Base-by-base conservation (phyloP, 306 rosid genomes). In the Vigna unguiculata region DNA sequence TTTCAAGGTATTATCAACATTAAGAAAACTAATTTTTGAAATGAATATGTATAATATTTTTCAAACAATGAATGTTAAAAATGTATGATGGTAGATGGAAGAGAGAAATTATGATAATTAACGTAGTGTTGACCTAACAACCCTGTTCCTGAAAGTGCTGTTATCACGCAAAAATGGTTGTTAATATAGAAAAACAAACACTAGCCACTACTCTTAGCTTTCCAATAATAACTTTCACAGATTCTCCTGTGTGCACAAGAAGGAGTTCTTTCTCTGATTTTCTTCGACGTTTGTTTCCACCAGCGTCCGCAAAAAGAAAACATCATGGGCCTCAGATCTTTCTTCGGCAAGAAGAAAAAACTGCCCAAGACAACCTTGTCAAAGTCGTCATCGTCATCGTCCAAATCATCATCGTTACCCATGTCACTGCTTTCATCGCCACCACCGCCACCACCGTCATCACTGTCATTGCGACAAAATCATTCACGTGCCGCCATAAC, bases 321-420 rank as follows among this genome's bases (percentile, higher is more conserved):
- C 36, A 32, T 55, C 58, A 92, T 94, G 98, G 94, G 94, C 52
- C 78, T 91, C 83, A 85, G 78, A 78, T 81, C 86, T 34, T 83
- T 92, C 51, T 94, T 92, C 84, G 74, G 77, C 71, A 73, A 88
- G 22, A 90, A 88, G 80, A 92, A 89, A 91, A 92, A 90, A 63
- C 43, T 80, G 13, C 32, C 6, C 7, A 70, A 61, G n/a, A 3
- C 63, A 0, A 7, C 63, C 1, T 17, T 64, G 0, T 63, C 69
- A 14, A 53, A 68, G 0, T 7, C 66, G 13, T 40, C 45, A 40
- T 40, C 45, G 4, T 40, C 45, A 3, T 11, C 48, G 5, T 11
- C 5, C 3, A 10, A 4, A 43, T 43, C 15, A 43, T 43, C 15
- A 12, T 41, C 48, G 48, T 4, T 7, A 2, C 2, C 48, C 13